A percentile compares a stretch with the other conserved stretches of the same genome.
Evolutionary conservation across 768 basidiomycete species (phyloP).

Genomic region (Collybiopsis confluens): DNA sequence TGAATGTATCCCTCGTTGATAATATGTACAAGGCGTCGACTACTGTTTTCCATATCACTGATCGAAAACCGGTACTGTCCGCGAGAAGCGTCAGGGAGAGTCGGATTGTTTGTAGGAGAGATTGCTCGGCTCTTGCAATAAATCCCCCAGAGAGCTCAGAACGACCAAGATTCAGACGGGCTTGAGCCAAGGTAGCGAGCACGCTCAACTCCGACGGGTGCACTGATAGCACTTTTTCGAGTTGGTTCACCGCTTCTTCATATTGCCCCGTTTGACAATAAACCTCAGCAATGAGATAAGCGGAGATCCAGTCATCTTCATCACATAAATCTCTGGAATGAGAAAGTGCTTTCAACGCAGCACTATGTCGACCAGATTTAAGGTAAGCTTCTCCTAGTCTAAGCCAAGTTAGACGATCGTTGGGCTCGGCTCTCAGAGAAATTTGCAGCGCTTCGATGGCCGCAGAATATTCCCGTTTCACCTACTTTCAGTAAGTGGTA

Average conservation of each 20-base stretch:
- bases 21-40: constrained; percentile 75
- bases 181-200: constrained; percentile 64
- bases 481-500: constrained; percentile 33
- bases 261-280: constrained; percentile 73
- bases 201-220: constrained; percentile 71
- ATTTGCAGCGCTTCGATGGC: constrained; percentile 86
- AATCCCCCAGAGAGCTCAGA: constrained; percentile 68
- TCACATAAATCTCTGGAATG: constrained; percentile 72
- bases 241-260: constrained; percentile 67
- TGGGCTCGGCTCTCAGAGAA: constrained; percentile 72
- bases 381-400: constrained; percentile 90
- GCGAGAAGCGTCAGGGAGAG: constrained; percentile 46
- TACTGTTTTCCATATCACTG: constrained; percentile 77
- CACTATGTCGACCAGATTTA: constrained; percentile 81
- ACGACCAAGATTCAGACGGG: constrained; percentile 67
- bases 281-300: constrained; percentile 82
- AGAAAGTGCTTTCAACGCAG: constrained; percentile 82
- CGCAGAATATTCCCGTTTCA: constrained; percentile 58
- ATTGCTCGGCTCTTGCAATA: constrained; percentile 65
- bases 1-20: constrained; percentile 46
- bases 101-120: constrained; percentile 59
- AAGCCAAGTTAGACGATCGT: constrained; percentile 83
- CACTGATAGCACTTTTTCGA: constrained; percentile 48
- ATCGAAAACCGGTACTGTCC: constrained; percentile 57
- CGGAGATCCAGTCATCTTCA: constrained; percentile 71